Base-by-base conservation (phyloP, 2,329 filamentous ascomycete species). In the Pseudopithomyces maydicus region DNA sequence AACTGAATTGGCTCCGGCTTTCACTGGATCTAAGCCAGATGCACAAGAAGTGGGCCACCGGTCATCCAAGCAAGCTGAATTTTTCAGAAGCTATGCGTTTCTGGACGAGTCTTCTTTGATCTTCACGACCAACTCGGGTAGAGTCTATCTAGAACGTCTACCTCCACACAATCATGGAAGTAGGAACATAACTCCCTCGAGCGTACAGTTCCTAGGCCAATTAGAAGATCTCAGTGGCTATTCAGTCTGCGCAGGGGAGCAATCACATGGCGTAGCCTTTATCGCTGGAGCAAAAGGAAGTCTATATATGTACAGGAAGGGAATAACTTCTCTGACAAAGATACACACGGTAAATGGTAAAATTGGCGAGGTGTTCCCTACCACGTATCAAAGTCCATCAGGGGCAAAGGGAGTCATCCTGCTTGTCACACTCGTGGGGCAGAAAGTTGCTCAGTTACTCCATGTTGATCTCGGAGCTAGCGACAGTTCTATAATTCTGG, bases 61-160 rank as follows among this genome's bases (percentile, higher is more conserved):
- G 29, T 63, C 59, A 15, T 69, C 67, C 1, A 73, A 70, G 41
- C 62, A 61, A 23, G 52, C 61, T 1, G 74, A 76, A n/a, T 72
- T 71, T 10, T 84, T 90, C 56, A 84, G 85, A 54, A 81, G 84
- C 42, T 92, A 90, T 66, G 82, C 84, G 22, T 90, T 90, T 55
- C 68, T 90, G 2, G 80, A 80, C 0, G 74, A 82, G 2, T 70
- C 79, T 3, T 72, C 76, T 1, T 68, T 91, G 2, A 71, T 91
- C 17, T 78, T 84, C 3, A 88, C 87, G 0, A 86, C 82, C 0
- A 82, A 83, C 35, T 69, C 69, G 33, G 90, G 90, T 1, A 81
- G 82, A 17, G 69, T 91, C 0, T 77, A 89, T 4, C 60, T 84
- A 0, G 68, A 68, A 39, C 63, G 51, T n/a, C 50, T 70, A 5